Percentiles rank a stretch among this genome's conserved stretches.
These are phyloP conservation scores for Aphanomyces astaci DNA, from an alignment of 352 stramenopile species.

Conservation along the genomic window DNA sequence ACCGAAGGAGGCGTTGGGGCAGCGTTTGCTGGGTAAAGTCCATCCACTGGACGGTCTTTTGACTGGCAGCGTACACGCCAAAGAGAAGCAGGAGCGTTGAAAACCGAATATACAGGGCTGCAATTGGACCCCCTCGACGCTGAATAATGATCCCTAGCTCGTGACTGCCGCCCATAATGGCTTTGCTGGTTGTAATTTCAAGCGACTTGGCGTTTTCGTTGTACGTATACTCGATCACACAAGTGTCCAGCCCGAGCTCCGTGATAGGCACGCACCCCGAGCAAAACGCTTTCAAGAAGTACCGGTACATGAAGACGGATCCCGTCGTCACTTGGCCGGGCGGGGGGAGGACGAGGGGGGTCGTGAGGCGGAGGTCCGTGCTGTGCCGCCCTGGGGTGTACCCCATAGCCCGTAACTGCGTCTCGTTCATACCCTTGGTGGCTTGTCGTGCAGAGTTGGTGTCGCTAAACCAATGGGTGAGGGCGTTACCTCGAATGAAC, in stretches of 20 bases:
- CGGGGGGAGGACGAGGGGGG: background rate
- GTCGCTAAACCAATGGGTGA: background rate
- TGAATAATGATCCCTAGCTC: conserved; percentile 2
- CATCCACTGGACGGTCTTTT: conserved; percentile 8
- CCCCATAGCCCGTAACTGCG: background rate
- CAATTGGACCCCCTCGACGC: background rate
- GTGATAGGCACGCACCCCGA: background rate
- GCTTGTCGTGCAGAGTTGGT: background rate
- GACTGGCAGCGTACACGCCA: background rate
- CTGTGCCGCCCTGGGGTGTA: background rate
- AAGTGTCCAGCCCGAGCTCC: conserved; percentile 11
- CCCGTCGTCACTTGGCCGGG: background rate
- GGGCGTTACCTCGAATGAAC: conserved; percentile 7
- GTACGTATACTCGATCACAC: conserved; percentile 4
- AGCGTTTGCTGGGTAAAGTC: background rate
- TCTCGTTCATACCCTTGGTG: background rate
- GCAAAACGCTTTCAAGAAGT: background rate
- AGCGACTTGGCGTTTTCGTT: background rate
- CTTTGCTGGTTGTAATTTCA: background rate
- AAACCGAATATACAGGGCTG: background rate
- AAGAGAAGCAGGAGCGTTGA: background rate
- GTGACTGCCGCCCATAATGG: background rate
- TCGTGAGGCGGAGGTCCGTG: conserved; percentile 9
- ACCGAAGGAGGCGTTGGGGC: background rate
- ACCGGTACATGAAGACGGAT: background rate